Evolutionary conservation across 2,329 filamentous ascomycete species (phyloP), one percentile per base, ranked within the genome.

Genomic region (Aspergillus awamori): DNA sequence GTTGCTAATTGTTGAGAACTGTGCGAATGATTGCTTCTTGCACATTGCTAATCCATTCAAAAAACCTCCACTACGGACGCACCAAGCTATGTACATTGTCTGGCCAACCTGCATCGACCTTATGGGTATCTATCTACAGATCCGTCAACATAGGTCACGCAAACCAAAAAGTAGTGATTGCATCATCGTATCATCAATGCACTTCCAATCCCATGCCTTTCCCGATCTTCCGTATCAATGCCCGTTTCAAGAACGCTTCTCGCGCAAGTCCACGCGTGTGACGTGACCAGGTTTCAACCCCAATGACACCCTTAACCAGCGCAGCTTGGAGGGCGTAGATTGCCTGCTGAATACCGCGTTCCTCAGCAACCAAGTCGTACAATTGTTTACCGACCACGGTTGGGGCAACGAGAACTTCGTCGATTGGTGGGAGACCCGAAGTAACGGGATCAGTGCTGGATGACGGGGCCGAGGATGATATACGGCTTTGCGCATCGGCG

Each of bases 381-480:
- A 99, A 80, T 80, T 99, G 95, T 66, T 94, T 93, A 0, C 91
- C 92, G 4, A 97, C 95, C 1, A 97, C 89, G 0, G 92, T 97
- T 0, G 94, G 93, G 3, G 93, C 92, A n/a, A 97, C 92, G 2
- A 99, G 82, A 36, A 98, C 84, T 62, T 96, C 93, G 74, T 99
- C 95, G 53, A 98, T 89, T 52, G 89, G 86, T 0, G 93, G 93
- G 1, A 88, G 84, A 10, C 78, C 79, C 65, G 65, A 65, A 58
- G 65, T 15, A 43, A 54, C 65, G 67, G 63, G 66, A 43, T 84
- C 83, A 55, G 20, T 11, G 66, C 38, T 61, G 60, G 60, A 49
- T 58, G 69, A 60, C 1, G 68, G 66, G 28, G 67, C 26, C 13
- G 64, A 36, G 5, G 67, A 62, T 13, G 72, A 73, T 28, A 72